Percentiles rank a stretch among this genome's conserved stretches.
These are phyloP conservation scores for Clarireedia monteithiana DNA, from an alignment of 2,329 filamentous ascomycete genomes.

Conservation along the genomic window DNA sequence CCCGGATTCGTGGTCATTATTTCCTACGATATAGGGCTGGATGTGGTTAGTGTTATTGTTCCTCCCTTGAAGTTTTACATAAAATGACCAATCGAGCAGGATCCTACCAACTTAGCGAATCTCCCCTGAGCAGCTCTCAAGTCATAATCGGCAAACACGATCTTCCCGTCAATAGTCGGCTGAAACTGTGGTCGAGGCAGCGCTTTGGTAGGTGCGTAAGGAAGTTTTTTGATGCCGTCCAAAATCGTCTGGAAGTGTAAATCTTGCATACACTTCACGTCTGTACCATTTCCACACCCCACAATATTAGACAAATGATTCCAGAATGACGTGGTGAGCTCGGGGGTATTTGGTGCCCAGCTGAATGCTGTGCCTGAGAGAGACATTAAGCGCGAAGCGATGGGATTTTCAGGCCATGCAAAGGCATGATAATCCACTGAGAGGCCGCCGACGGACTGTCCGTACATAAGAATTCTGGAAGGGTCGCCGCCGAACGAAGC, in stretches of 20 bases:
- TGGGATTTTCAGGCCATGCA: conserved; percentile 11
- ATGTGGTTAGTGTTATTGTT: background rate
- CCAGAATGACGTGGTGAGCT: background rate
- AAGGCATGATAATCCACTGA: conserved; percentile 14
- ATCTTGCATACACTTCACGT: background rate
- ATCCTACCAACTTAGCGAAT: conserved; percentile 8
- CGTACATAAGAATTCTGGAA: conserved; percentile 22
- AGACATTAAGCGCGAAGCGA: conserved; percentile 18
- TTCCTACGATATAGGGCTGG: conserved; percentile 27
- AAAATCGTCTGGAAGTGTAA: background rate
- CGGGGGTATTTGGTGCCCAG: conserved; percentile 6
- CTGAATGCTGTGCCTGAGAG: conserved; percentile 21
- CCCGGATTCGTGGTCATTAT: conserved; percentile 28
- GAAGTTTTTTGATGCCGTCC: background rate
- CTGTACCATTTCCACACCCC: background rate
- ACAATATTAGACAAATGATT: background rate
- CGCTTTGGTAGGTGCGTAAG: background rate
- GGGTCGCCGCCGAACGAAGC: background rate
- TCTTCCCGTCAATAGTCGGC: conserved; percentile 14
- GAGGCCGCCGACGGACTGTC: conserved; percentile 33
- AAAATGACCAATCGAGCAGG: background rate
- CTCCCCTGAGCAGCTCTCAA: conserved; percentile 4
- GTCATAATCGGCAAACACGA: conserved; percentile 15
- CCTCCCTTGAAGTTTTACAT: background rate
- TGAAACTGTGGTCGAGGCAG: conserved; percentile 9